Base-by-base conservation (phyloP, 805 yeast genomes). In the Metschnikowia noctiluminum region DNA sequence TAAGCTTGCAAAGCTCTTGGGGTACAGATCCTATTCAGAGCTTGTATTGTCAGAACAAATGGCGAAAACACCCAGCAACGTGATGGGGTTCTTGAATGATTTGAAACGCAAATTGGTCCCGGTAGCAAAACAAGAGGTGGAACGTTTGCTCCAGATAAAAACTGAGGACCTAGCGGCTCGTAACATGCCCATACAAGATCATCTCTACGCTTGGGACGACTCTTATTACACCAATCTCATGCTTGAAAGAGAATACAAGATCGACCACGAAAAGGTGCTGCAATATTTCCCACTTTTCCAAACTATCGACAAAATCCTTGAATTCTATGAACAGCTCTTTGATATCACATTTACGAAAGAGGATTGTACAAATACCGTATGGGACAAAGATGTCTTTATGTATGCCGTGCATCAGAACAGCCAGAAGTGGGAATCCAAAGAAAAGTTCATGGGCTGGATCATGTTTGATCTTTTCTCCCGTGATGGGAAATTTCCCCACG, bases 401-500 rank as follows among this genome's bases (percentile, higher is more conserved):
- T 81, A 80, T 61, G 81, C 86, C 2, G 89, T 86, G 43, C 86
- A 87, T 84, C 68, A 77, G 59, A 87, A 84, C 55, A 64, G 74
- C 35, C 61, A 63, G 28, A 55, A 61, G 12, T 65, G 65, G 9
- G 53, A 56, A 1, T 82, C 82, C 13, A 48, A 52, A n/a, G 27
- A n/a, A 12, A 26, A 73, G 52, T 87, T 89, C 68, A 77, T 81
- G 48, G 96, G 96, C 27, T 85, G 87, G 80, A 65, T 88, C 42
- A 86, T 83, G 66, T 80, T 89, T 53, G 96, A 88, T 64, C 68
- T 88, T 60, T 90, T 86, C 64, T 95, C 95, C 55, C 79, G 96
- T 62, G 85, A 83, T 48, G 92, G 92, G 58, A 88, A 89, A 65
- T 88, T 86, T 68, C 86, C 89, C 2, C 96, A 88, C 64, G 95